Base-by-base conservation (phyloP, 163 green algal species). In the Trebouxia gelatinosa region DNA sequence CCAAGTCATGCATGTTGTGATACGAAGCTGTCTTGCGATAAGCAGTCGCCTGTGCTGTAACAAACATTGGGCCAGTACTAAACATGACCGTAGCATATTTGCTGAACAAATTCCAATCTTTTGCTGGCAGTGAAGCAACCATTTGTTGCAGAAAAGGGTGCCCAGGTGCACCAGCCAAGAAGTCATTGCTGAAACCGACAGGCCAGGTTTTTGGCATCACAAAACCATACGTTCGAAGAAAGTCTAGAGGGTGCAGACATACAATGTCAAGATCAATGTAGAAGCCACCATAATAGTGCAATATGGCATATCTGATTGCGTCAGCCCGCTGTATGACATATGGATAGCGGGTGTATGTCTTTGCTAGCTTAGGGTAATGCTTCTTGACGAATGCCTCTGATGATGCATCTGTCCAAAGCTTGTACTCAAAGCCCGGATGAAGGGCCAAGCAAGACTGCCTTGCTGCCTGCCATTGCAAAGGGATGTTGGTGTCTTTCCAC, bases 21-120 rank as follows among this genome's bases (percentile, higher is more conserved):
- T 72, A 78, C 1, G 29, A 59, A 5, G 43, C 13, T 17, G 70
- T 46, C 66, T 50, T 32, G 16, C 11, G 32, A 35, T 26, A 78
- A 54, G 29, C 34, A 26, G 48, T 40, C 16, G 51, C 78, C 70
- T 90, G 84, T 2, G 89, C 54, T 6, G 87, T 91, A n/a, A 93
- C 85, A 68, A 91, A 92, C 89, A 93, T 93, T 59, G 89, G 89
- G 6, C 89, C 87, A 2, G 86, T 91, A 64, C 72, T 80, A 75
- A 93, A 92, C 87, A 93, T 92, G 80, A 93, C 87, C 58, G 87
- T 89, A 23, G 85, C 80, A 72, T 93, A 93, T 78, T 89, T 89
- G 81, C 81, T 85, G 43, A 77, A 64, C 34, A 91, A 58, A 75
- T 75, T 83, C 34, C 76, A 62, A 67, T 89, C 88, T 83, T 84